These are phyloP conservation scores for Candida frijolesensis DNA, from an alignment of 1,139 yeast genomes.

Conservation along the genomic window DNA sequence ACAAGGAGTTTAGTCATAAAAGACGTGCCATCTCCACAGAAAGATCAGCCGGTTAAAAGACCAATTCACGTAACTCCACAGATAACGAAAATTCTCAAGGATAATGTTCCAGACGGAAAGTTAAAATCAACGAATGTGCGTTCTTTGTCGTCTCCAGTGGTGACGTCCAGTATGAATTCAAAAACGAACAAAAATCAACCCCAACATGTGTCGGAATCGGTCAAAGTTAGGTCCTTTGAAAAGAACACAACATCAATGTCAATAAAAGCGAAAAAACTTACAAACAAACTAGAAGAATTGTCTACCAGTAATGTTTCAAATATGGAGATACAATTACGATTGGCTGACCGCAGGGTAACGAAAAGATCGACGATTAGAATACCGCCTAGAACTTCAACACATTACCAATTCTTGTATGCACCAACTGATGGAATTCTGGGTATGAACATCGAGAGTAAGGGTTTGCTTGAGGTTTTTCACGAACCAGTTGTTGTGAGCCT, in stretches of 20 bases:
- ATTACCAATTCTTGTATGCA: constrained; percentile 9
- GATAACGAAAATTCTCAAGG: neutral
- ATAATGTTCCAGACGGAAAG: neutral
- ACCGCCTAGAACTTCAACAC: constrained; percentile 9
- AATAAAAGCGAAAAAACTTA: no score
- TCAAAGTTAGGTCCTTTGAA: neutral
- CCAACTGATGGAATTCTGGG: neutral
- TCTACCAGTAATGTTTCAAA: no score
- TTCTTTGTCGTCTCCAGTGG: neutral
- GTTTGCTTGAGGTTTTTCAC: no score
- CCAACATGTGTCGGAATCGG: neutral
- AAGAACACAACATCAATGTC: no score
- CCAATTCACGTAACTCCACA: neutral
- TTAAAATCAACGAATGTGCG: neutral
- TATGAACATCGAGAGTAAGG: no score
- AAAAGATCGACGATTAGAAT: constrained; percentile 10
- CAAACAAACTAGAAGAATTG: no score
- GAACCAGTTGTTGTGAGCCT: neutral
- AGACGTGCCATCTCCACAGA: neutral
- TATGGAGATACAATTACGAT: neutral
- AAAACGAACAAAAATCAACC: neutral
- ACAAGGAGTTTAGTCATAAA: neutral
- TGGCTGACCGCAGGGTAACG: neutral
- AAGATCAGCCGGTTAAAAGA: neutral
- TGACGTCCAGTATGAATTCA: neutral